Evolutionary conservation across 2,329 filamentous ascomycete species (phyloP).

Genomic region (Xylariaceae sp.): DNA sequence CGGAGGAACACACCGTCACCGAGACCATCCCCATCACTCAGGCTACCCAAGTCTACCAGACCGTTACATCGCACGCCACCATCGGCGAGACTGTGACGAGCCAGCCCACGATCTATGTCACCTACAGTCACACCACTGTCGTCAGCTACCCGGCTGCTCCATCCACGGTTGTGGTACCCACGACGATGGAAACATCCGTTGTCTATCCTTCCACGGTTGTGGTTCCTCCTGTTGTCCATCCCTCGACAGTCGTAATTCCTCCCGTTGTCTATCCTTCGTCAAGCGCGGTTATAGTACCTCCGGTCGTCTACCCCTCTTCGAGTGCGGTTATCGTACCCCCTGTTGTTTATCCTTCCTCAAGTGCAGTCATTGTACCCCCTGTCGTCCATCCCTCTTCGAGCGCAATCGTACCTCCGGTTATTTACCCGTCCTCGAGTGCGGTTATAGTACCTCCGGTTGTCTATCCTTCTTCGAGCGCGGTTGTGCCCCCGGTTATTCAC

Average conservation of each 20-base stretch:
- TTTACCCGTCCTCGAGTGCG: not conserved
- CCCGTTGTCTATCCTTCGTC: not conserved
- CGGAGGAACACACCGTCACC: slow-evolving; percentile 30
- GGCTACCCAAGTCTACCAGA: slow-evolving; percentile 37
- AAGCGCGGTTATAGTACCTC: not conserved
- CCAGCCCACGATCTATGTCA: slow-evolving; percentile 32
- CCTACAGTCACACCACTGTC: slow-evolving; percentile 31
- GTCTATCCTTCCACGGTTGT: not conserved
- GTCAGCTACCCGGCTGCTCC: slow-evolving; percentile 29
- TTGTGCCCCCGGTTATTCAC: not conserved
- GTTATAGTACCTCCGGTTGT: not conserved
- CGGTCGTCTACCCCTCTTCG: slow-evolving; percentile 7
- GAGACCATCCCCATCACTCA: slow-evolving; percentile 39
- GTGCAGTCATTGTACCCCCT: not conserved
- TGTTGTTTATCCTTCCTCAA: not conserved
- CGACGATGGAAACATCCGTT: slow-evolving; percentile 15
- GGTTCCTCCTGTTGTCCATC: slow-evolving; percentile 1
- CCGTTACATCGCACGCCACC: slow-evolving; percentile 36
- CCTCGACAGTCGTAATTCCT: not conserved
- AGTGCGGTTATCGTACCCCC: not conserved
- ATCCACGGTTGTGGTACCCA: slow-evolving; percentile 22
- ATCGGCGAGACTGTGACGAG: slow-evolving; percentile 33
- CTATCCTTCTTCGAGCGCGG: not conserved
- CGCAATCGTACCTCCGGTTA: not conserved
- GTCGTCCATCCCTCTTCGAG: not conserved